Evolutionary conservation across 75 land plant species (phyloP).

Genomic region (Pinus albicaulis): DNA sequence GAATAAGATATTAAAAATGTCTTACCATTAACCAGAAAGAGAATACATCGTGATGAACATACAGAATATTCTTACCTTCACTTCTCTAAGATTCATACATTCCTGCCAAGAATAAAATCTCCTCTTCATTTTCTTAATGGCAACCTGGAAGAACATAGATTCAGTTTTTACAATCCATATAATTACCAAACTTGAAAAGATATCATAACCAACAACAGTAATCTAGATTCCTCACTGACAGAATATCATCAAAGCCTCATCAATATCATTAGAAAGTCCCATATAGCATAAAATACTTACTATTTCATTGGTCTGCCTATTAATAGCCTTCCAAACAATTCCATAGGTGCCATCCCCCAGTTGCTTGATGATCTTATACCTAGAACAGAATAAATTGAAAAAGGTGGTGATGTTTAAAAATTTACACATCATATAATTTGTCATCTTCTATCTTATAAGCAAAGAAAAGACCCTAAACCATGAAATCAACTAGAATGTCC

Average conservation of each 20-base stretch:
- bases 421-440: too few species aligned
- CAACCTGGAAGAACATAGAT: conserved; percentile 20
- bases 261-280: background rate
- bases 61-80: conserved; percentile 48
- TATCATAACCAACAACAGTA: background rate
- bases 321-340: conserved; percentile 42
- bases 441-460: too few species aligned
- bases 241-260: background rate
- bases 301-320: conserved; percentile 29
- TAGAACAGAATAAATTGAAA: background rate
- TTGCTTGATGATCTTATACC: conserved; percentile 48
- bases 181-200: too few species aligned
- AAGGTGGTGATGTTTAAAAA: too few species aligned
- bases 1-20: background rate
- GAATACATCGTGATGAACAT: background rate
- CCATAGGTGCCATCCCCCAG: conserved; percentile 52
- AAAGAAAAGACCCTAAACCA: too few species aligned
- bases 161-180: too few species aligned
- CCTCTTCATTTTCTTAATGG: conserved; percentile 88
- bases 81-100: conserved; percentile 73
- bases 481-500: too few species aligned
- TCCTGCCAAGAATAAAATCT: conserved; percentile 83
- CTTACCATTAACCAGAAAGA: background rate
- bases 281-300: conserved; percentile 11
- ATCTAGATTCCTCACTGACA: conserved; percentile 14